These are phyloP conservation scores for Pythium utonaiense DNA, from an alignment of 352 stramenopile species.

Conservation along the genomic window DNA sequence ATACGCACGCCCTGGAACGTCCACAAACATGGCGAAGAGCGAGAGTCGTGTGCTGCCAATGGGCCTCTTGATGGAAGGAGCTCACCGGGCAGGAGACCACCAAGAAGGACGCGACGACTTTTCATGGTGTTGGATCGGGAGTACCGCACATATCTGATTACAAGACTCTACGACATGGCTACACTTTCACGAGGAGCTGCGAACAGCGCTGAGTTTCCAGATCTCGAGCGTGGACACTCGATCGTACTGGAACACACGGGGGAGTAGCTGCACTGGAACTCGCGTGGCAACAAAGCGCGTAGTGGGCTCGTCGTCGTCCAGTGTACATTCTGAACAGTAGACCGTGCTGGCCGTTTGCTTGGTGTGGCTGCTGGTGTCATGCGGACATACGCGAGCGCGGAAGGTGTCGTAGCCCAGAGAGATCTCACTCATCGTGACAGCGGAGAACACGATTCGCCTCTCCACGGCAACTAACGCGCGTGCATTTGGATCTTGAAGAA, in stretches of 20 bases:
- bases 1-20: conserved; percentile 3
- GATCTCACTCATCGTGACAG: conserved; percentile 38
- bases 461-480: conserved; percentile 39
- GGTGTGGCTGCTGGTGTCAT: conserved; percentile 3
- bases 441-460: conserved; percentile 57
- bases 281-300: conserved; percentile 32
- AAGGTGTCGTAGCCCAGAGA: conserved; percentile 59
- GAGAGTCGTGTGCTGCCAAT: conserved; percentile 1
- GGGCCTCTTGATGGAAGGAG: no score
- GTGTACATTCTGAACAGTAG: background rate
- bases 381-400: conserved; percentile 34
- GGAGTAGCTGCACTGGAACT: conserved; percentile 23
- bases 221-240: conserved; percentile 40
- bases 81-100: no score
- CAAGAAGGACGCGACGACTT: background rate
- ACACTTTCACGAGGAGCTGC: background rate
- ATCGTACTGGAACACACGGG: conserved; percentile 42
- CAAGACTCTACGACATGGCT: conserved; percentile 10
- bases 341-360: conserved; percentile 14
- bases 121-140: conserved; percentile 4
- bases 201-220: conserved; percentile 39
- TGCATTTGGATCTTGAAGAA: conserved; percentile 25
- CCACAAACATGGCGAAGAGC: background rate
- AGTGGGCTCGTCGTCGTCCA: conserved; percentile 1
- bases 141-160: conserved; percentile 7